These are phyloP conservation scores for Cyberlindnera samutprakarnensis DNA, from an alignment of 805 yeast species.

Conservation along the genomic window DNA sequence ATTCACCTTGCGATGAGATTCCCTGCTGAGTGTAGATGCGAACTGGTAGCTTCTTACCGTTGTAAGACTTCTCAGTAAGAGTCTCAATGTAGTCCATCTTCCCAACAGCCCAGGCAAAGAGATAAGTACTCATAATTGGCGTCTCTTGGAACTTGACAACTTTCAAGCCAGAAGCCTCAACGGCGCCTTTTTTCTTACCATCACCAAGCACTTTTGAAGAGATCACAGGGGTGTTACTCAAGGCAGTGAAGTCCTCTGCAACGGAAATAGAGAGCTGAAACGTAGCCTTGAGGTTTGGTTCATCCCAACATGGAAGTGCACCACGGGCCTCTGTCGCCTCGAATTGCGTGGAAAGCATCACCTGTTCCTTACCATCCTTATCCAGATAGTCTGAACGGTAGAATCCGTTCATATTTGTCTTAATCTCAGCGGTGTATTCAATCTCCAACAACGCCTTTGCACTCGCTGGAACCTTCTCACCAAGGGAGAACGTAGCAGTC, in stretches of 20 bases:
- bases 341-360: conserved; percentile 76
- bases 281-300: conserved; percentile 72
- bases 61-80: conserved; percentile 24
- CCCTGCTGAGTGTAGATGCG: conserved; percentile 80
- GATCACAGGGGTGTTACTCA: conserved; percentile 59
- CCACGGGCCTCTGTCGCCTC: conserved; percentile 81
- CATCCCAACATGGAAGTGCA: conserved; percentile 82
- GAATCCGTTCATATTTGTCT: conserved; percentile 74
- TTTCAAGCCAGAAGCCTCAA: conserved; percentile 20
- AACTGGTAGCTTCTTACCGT: conserved; percentile 65
- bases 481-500: conserved; percentile 51
- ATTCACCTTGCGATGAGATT: conserved; percentile 57
- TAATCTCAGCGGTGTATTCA: conserved; percentile 50
- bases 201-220: conserved; percentile 38
- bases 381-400: conserved; percentile 62
- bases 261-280: conserved; percentile 59
- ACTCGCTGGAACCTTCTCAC: conserved; percentile 29
- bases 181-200: conserved; percentile 43
- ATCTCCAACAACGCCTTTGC: conserved; percentile 36
- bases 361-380: conserved; percentile 52
- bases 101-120: conserved; percentile 77
- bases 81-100: conserved; percentile 66
- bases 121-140: conserved; percentile 76
- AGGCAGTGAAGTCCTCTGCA: conserved; percentile 44
- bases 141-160: conserved; percentile 50